Percentiles rank a stretch among this genome's conserved stretches.
phyloP scores from a whole-genome alignment of 1,284 basidiomycete genomes.

The Neonothopanus nambi region DNA sequence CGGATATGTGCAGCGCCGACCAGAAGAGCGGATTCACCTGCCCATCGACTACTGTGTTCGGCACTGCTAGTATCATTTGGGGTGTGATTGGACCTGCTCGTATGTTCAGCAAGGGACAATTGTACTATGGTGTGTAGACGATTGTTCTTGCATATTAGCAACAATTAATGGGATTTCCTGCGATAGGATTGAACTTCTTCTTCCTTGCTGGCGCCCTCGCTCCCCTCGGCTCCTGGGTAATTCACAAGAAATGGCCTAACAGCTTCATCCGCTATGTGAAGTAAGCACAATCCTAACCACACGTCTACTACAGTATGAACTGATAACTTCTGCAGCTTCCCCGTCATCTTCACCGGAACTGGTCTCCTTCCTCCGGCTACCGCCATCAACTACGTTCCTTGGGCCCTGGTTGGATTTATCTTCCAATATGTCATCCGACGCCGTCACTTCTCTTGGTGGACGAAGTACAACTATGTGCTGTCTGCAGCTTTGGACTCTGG shows the following conservation, averaged over 20 bases:
- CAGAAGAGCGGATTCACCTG: conserved; percentile 27
- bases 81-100: conserved; percentile 41
- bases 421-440: conserved; percentile 54
- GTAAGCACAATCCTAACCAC: conserved; percentile 25
- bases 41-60: conserved; percentile 23
- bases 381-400: conserved; percentile 60
- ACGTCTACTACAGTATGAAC: neutral
- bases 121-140: conserved; percentile 35
- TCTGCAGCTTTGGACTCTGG: conserved; percentile 33
- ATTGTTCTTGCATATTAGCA: neutral
- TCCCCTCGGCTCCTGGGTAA: conserved; percentile 40
- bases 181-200: conserved; percentile 29
- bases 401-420: conserved; percentile 57
- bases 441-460: conserved; percentile 56
- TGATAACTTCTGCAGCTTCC: conserved; percentile 1
- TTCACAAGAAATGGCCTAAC: conserved; percentile 35
- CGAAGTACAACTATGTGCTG: conserved; percentile 47
- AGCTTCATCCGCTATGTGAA: conserved; percentile 44
- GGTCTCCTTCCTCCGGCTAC: conserved; percentile 34
- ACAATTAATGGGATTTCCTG: neutral
- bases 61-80: conserved; percentile 31
- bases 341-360: conserved; percentile 17
- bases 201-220: conserved; percentile 45
- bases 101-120: conserved; percentile 41
- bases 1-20: conserved; percentile 20